Base-by-base conservation (phyloP, 148 eudicot genomes). In the Heliosperma pusillum region DNA sequence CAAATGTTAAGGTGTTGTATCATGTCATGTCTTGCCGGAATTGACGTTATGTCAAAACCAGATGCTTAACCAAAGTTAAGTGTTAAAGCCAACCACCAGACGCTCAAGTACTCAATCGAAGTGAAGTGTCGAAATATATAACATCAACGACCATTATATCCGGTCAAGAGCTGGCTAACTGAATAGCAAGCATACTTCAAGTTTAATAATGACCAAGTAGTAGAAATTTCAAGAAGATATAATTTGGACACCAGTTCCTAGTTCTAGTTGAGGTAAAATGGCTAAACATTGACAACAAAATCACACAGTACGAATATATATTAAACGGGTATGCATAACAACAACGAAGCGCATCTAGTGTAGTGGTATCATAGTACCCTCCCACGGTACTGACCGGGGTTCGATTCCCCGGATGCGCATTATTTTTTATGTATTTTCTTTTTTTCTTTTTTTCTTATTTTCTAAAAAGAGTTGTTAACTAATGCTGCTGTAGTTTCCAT, bases 351-450 rank as follows among this genome's bases (percentile, higher is more conserved):
- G 83, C 83, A 76, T 80, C 83, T 80, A 59, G 83, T 80, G 80
- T 80, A 80, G 83, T 80, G 83, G 83, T 80, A 80, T 80, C 83
- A 76, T 80, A 80, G 79, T 80, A 76, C 83, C 80, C 79, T 80
- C 83, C 79, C 83, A 80, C 83, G 83, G 82, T 81, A 78, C 82
- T 78, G 86, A 83, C 86, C 86, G 74, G 82, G 86, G 83, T 83
- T 80, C 84, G 82, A 81, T 84, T 84, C 84, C 82, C 87, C 78
- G 87, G 84, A 84, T 84, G 87, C 82, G 81, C 87, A 81, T 24
- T n/a, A n/a, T n/a, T 13, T 30, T 3, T 27, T 36, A 36, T 36
- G 42, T 10, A 20, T 19, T 30, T 13, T 45, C 13, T 24, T 60
- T 21, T 10, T 4, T 15, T 20, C 26, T 40, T 24, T 36, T 11